phyloP scores from a whole-genome alignment of 73 alveolate species.

The Paramecium octaurelia region DNA sequence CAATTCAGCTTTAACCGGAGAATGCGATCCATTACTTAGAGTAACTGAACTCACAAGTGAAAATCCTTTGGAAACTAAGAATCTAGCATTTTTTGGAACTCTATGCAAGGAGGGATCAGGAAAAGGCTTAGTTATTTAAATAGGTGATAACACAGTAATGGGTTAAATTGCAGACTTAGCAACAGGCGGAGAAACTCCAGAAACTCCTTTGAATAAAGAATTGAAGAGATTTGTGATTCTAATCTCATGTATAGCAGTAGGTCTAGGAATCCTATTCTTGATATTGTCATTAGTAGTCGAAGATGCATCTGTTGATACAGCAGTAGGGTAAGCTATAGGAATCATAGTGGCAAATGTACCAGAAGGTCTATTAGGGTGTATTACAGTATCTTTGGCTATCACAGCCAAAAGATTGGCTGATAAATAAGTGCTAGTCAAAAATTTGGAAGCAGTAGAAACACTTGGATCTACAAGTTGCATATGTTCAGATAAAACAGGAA shows the following conservation, averaged over 20 bases:
- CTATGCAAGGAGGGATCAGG: conserved; percentile 92
- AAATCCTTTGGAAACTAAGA: conserved; percentile 86
- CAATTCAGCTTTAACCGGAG: conserved; percentile 97
- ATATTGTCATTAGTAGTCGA: conserved; percentile 75
- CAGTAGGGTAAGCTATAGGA: conserved; percentile 90
- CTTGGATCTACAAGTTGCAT: conserved; percentile 93
- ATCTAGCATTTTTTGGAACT: conserved; percentile 90
- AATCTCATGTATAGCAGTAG: conserved; percentile 87
- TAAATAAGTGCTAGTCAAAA: conserved; percentile 87
- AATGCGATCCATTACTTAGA: conserved; percentile 74
- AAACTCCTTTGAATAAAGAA: conserved; percentile 89
- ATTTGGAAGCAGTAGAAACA: conserved; percentile 95
- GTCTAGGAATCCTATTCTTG: conserved; percentile 85
- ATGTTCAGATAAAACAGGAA: conserved; percentile 96
- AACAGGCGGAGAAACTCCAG: conserved; percentile 79
- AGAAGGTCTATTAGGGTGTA: conserved; percentile 92
- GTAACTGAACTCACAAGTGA: conserved; percentile 77
- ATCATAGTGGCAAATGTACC: conserved; percentile 97
- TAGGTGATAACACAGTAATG: conserved; percentile 92
- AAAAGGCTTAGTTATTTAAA: conserved; percentile 85
- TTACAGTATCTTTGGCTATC: conserved; percentile 89
- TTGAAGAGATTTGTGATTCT: conserved; percentile 88
- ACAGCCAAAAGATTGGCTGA: conserved; percentile 95
- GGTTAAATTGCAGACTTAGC: conserved; percentile 96
- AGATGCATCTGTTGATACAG: conserved; percentile 83